These are phyloP conservation scores for Terana coerulea DNA, from an alignment of 768 basidiomycete genomes.

Conservation along the genomic window DNA sequence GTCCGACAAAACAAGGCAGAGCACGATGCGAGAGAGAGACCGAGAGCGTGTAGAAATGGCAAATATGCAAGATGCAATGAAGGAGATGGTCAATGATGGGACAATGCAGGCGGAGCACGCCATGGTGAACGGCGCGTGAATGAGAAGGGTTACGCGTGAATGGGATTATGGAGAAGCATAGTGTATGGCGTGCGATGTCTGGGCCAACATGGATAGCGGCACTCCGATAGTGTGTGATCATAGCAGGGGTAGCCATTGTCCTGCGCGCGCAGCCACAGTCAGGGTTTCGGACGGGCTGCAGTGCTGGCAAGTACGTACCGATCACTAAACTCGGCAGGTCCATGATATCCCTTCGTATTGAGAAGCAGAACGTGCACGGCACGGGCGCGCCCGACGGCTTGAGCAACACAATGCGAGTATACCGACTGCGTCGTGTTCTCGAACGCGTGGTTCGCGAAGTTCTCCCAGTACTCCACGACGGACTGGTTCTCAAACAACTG, in stretches of 20 bases:
- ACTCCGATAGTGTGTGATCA: slow-evolving; percentile 29
- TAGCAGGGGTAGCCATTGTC: slow-evolving; percentile 85
- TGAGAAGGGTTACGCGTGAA: too few relatives aligned
- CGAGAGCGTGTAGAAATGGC: neutral
- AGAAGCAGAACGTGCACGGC: slow-evolving; percentile 93
- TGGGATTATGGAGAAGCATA: slow-evolving; percentile 1
- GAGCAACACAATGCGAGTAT: slow-evolving; percentile 89
- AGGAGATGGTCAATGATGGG: too few relatives aligned
- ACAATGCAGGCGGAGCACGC: too few relatives aligned
- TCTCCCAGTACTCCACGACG: slow-evolving; percentile 94
- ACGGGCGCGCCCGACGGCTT: slow-evolving; percentile 83
- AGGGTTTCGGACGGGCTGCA: neutral
- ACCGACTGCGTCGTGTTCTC: slow-evolving; percentile 97
- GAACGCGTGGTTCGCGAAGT: slow-evolving; percentile 94
- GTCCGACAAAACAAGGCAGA: too few relatives aligned
- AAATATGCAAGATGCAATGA: slow-evolving; percentile 1
- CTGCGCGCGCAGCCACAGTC: slow-evolving; percentile 31
- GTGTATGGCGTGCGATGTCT: neutral
- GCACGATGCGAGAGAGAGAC: slow-evolving; percentile 4
- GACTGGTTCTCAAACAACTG: slow-evolving; percentile 95
- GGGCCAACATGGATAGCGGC: slow-evolving; percentile 1
- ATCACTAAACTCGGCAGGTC: slow-evolving; percentile 88
- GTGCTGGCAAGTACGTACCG: slow-evolving; percentile 41
- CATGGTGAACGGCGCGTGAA: too few relatives aligned
- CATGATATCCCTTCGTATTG: slow-evolving; percentile 89